Evolutionary conservation across 768 basidiomycete species (phyloP), one percentile per base, ranked within the genome.

Genomic region (Termitomyces bulborhizus): DNA sequence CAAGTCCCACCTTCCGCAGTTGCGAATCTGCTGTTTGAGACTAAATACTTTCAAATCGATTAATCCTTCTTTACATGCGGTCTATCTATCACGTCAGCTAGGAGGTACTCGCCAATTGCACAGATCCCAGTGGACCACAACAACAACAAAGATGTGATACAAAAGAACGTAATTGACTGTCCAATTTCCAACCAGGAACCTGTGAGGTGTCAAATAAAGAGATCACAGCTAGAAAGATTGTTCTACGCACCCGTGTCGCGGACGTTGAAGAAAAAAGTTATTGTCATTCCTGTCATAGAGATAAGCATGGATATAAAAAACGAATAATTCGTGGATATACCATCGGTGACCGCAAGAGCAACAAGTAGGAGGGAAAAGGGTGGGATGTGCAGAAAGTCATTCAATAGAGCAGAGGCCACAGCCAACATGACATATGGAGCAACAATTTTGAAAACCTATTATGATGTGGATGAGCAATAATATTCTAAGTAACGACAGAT

Each of bases 151-250:
- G 89, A 91, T 1, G 88, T 83, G 57, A 93, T 90, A 61, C 85
- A 86, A 70, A 92, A 94, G 71, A 93, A 92, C 48, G 81, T 90
- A 66, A 94, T 92, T 0, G 89, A 85, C 64, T 90, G 88, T 6
- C 92, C 91, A 51, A 93, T 94, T 64, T 94, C 89, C 55, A 93
- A 72, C 92, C 92, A 94, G 3, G 88, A 90, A 0, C 92, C 88
- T 80, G 18, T 12, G 29, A 57, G 18, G 40, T 24, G 47, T 6
- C 21, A 56, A 46, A 50, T 57, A 43, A 65, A 57, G 51, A 43
- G 3, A 41, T 5, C 13, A 26, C 5, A 21, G n/a, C 34, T 32
- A 18, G 18, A 37, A 47, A 24, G 15, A 46, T 18, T 29, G 4
- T 4, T 21, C 6, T 16, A 62, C 71, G 55, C 59, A 84, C 84